Evolutionary conservation across 2,329 filamentous ascomycete genomes (phyloP).

Genomic region (Nothopassalora personata): DNA sequence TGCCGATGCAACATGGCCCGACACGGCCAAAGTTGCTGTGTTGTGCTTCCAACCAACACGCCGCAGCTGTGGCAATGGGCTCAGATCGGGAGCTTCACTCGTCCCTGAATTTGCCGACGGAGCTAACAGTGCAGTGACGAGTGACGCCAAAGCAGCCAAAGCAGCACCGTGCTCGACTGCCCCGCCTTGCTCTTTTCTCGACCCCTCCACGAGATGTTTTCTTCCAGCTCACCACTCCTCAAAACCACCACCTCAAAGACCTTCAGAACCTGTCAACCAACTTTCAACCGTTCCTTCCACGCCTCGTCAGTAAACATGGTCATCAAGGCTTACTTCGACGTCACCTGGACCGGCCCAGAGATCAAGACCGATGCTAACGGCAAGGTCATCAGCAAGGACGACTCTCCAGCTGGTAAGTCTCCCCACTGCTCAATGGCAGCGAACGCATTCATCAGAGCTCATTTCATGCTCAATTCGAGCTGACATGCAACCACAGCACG

Average conservation of each 20-base stretch:
- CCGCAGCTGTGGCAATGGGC: neutral
- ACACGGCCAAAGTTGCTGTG: neutral
- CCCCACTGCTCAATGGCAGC: slow-evolving; percentile 1
- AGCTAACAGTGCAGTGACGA: neutral
- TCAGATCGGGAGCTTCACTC: neutral
- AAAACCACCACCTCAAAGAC: slow-evolving; percentile 20
- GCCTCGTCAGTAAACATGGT: slow-evolving; percentile 69
- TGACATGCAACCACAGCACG: slow-evolving; percentile 52
- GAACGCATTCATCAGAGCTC: neutral
- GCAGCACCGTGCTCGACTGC: neutral
- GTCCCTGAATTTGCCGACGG: neutral
- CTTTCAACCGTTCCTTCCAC: slow-evolving; percentile 50
- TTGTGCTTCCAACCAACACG: neutral
- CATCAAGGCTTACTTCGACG: slow-evolving; percentile 60
- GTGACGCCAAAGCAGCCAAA: neutral
- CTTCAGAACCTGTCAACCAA: slow-evolving; percentile 33
- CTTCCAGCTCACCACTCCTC: slow-evolving; percentile 9
- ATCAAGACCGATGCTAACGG: slow-evolving; percentile 56
- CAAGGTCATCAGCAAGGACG: slow-evolving; percentile 43
- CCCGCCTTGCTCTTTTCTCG: neutral
- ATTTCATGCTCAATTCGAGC: neutral
- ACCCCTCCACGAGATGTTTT: neutral
- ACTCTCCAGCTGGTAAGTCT: slow-evolving; percentile 54
- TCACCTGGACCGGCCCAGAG: slow-evolving; percentile 56
- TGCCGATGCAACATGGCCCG: neutral